Evolutionary conservation across 1,284 basidiomycete species (phyloP).

Genomic region (Naganishia liquefaciens): DNA sequence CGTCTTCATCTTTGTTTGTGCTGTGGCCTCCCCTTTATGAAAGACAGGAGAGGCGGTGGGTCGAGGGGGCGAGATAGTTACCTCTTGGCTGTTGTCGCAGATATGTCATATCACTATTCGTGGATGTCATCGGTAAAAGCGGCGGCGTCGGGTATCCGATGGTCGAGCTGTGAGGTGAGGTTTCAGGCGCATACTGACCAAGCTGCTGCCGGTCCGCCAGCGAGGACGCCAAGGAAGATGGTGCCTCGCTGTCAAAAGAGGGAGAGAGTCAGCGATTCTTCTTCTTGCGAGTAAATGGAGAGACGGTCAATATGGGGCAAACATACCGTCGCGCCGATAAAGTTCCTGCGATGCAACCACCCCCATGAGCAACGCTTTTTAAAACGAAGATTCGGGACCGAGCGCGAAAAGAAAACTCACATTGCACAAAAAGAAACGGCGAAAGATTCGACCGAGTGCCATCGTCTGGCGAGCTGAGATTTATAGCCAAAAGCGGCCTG

Average conservation of each 20-base stretch:
- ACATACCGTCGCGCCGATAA: constrained; percentile 35
- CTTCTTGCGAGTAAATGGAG: not conserved
- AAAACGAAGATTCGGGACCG: not conserved
- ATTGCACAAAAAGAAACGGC: constrained; percentile 38
- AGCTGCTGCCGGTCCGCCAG: constrained; percentile 79
- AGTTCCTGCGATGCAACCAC: constrained; percentile 29
- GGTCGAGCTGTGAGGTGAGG: not conserved
- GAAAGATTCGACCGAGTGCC: constrained; percentile 34
- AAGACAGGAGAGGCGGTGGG: not conserved
- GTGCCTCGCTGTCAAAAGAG: constrained; percentile 60
- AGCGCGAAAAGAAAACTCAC: constrained; percentile 5
- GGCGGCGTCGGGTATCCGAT: constrained; percentile 6
- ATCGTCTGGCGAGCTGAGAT: constrained; percentile 35
- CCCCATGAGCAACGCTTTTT: too few species aligned
- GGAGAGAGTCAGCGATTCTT: not conserved
- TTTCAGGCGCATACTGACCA: constrained; percentile 37
- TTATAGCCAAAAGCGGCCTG: constrained; percentile 35
- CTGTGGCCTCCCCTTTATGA: not conserved
- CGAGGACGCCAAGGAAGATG: constrained; percentile 75
- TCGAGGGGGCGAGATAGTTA: not conserved
- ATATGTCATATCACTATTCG: not conserved
- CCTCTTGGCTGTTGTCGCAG: not conserved
- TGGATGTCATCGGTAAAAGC: not conserved
- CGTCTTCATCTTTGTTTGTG: constrained; percentile 1
- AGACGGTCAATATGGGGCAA: too few species aligned